phyloP scores from a whole-genome alignment of 176 grass and related monocot species.

The Phoenix dactylifera region DNA sequence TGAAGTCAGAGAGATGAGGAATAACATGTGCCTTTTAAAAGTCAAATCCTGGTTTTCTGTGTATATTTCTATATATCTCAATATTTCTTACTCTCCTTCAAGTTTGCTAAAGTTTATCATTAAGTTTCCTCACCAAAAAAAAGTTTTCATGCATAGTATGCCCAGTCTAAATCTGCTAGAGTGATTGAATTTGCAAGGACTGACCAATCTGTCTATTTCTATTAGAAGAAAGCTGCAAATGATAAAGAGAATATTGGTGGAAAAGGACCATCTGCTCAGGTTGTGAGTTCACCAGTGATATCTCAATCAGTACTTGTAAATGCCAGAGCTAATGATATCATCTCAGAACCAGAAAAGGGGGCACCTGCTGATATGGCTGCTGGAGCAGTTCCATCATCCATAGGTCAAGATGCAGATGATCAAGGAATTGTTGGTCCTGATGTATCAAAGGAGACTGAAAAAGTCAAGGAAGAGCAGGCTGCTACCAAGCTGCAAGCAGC shows the following conservation, averaged over 20 bases:
- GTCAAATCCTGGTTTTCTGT: too few relatives aligned
- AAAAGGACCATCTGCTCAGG: conserved; percentile 26
- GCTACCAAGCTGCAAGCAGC: conserved; percentile 79
- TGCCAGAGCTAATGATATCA: conserved; percentile 24
- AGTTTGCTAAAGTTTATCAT: too few relatives aligned
- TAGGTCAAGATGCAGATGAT: conserved; percentile 28
- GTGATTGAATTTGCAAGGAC: too few relatives aligned
- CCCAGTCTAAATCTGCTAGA: too few relatives aligned
- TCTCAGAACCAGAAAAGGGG: conserved; percentile 21
- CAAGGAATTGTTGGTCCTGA: conserved; percentile 26
- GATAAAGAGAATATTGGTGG: conserved; percentile 34
- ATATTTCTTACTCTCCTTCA: too few relatives aligned
- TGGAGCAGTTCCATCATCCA: background rate
- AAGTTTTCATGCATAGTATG: too few relatives aligned
- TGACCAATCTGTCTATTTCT: conserved; percentile 4
- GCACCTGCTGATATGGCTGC: conserved; percentile 26
- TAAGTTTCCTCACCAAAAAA: too few relatives aligned
- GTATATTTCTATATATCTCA: too few relatives aligned
- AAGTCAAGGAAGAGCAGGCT: conserved; percentile 58
- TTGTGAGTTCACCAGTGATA: conserved; percentile 57
- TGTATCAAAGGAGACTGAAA: conserved; percentile 24
- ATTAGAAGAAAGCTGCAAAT: conserved; percentile 37
- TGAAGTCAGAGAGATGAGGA: too few relatives aligned
- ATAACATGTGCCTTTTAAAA: too few relatives aligned
- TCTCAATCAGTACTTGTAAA: conserved; percentile 63